Evolutionary conservation across 768 basidiomycete species (phyloP), one percentile per base, ranked within the genome.

Genomic region (Boletus vinaceobasis): DNA sequence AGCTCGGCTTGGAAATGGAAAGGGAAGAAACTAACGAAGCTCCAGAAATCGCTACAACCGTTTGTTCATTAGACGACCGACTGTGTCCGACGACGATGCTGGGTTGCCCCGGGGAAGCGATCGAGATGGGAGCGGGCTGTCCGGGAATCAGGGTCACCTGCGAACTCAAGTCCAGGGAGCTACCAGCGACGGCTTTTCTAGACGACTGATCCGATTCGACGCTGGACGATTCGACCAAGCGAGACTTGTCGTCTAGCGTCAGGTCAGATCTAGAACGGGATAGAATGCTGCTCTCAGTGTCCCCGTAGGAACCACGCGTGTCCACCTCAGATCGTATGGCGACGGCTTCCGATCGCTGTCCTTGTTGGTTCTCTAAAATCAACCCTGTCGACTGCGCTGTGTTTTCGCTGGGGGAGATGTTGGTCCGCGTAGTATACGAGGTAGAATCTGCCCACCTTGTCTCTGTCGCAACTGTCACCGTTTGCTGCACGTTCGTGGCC

Each of bases 1-100:
- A 64, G 32, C n/a, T 23, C 14, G 17, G 9, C 7, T 13, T 43
- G 14, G 21, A 7, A 15, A 7, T 4, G 14, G 9, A 32, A 49
- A 43, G 19, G 13, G 49, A 39, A 29, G 19, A 35, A 35, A 53
- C 61, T 9, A 10, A 64, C 61, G 15, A 19, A 10, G 21, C 23
- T 21, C 3, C 23, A 17, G 26, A 3, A 7, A 31, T 36, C 15
- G 7, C 10, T 1, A 19, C 49, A 21, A 13, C 49, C 5, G 35
- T 21, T 19, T 35, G 14, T 26, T 51, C 57, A 4, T 21, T 32
- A 7, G 37, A 48, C 1, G 15, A 33, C 4, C 11, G 36, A 29
- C 21, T 42, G n/a, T 17, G 13, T 17, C 52, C 9, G 26, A 39
- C 8, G 27, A 37, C n/a, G 13, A 11, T 7, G 8, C 8, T 8